Conservation (phyloP, 345 rosid species). For the Lepidium didymum region DNA sequence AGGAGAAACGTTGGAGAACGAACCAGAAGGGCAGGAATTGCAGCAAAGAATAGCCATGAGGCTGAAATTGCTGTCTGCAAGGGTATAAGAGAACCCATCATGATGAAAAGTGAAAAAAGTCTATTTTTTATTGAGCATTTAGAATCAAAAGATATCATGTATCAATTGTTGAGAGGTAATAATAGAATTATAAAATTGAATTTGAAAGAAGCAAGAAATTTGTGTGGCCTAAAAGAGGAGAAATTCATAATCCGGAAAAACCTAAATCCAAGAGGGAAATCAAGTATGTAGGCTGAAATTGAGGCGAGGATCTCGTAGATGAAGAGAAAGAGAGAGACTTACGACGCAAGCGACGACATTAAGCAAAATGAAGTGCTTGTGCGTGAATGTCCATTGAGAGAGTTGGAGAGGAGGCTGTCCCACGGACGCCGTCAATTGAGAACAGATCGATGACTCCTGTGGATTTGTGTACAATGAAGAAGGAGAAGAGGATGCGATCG, state of each 20-base stretch:
- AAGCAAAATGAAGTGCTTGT: conserved; percentile 57
- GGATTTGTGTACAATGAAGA: background rate
- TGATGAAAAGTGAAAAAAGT: background rate
- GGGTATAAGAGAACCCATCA: background rate
- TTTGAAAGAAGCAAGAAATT: background rate
- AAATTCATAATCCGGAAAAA: background rate
- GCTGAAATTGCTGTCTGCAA: conserved; percentile 74
- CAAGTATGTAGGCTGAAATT: background rate
- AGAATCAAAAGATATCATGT: background rate
- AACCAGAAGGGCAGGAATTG: conserved; percentile 85
- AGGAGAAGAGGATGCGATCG: conserved; percentile 3
- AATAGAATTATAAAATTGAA: background rate
- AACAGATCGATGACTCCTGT: conserved; percentile 24
- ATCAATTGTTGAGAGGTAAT: background rate
- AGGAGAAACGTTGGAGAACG: background rate
- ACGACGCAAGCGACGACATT: conserved; percentile 66
- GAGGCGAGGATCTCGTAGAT: background rate
- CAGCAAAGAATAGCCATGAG: conserved; percentile 76
- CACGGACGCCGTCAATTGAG: conserved; percentile 44
- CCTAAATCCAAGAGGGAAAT: background rate
- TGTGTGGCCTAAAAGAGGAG: background rate
- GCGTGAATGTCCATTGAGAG: conserved; percentile 56
- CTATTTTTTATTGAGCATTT: background rate
- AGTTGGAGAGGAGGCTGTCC: conserved; percentile 48
- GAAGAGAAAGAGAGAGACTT: background rate